A percentile compares a stretch with the other conserved stretches of the same genome.
These are phyloP conservation scores for Phaeosphaeriaceae sp. DNA, from an alignment of 2,329 filamentous ascomycete genomes.

Conservation along the genomic window DNA sequence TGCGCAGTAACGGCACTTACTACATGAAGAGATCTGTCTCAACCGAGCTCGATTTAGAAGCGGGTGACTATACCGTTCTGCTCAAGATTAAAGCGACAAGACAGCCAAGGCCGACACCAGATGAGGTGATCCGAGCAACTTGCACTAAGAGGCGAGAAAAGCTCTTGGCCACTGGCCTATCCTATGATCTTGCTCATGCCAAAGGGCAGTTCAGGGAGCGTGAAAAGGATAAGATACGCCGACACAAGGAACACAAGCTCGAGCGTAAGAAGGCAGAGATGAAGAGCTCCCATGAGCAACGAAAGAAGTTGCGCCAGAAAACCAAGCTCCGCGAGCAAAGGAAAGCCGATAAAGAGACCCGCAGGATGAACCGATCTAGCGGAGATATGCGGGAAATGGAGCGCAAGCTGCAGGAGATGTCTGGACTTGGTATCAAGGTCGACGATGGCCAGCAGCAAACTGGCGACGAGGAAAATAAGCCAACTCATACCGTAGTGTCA, in stretches of 20 bases:
- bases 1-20: constrained; percentile 62
- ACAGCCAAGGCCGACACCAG: constrained; percentile 60
- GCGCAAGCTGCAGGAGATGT: constrained; percentile 34
- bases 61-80: constrained; percentile 76
- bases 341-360: constrained; percentile 41
- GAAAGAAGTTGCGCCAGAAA: constrained; percentile 46
- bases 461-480: constrained; percentile 39
- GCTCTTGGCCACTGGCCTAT: constrained; percentile 71
- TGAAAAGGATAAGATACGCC: constrained; percentile 53
- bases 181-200: constrained; percentile 73
- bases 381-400: constrained; percentile 36
- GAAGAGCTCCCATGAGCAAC: constrained; percentile 47
- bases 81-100: constrained; percentile 75
- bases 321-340: constrained; percentile 47
- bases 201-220: constrained; percentile 65
- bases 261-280: constrained; percentile 44
- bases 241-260: constrained; percentile 47
- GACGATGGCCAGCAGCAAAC: constrained; percentile 39
- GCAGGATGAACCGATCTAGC: constrained; percentile 23
- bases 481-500: constrained; percentile 33
- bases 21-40: constrained; percentile 77
- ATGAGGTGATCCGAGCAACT: constrained; percentile 70
- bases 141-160: constrained; percentile 73
- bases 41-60: constrained; percentile 75
- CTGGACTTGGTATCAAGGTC: constrained; percentile 43